phyloP scores from a whole-genome alignment of 164 flowering plant species.

The Magnolia officinalis region DNA sequence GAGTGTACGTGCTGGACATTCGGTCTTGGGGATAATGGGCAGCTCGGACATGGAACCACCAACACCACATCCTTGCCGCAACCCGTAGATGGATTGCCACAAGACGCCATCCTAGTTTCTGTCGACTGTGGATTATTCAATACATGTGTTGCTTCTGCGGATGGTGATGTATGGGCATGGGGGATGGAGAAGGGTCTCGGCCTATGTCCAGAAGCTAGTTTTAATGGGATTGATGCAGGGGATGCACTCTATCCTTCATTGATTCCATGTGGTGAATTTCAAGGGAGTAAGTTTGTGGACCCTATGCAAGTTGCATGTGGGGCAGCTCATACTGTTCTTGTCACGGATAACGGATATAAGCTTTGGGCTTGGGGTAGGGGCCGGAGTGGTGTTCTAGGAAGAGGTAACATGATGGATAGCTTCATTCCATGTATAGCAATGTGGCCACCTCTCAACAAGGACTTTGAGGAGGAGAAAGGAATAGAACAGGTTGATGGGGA shows the following conservation, averaged over 20 bases:
- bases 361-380: slow-evolving; percentile 95
- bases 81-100: slow-evolving; percentile 56
- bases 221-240: slow-evolving; percentile 59
- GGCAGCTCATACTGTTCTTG: slow-evolving; percentile 84
- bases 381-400: slow-evolving; percentile 78
- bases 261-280: slow-evolving; percentile 27
- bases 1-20: slow-evolving; percentile 81
- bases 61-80: slow-evolving; percentile 44
- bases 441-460: slow-evolving; percentile 69
- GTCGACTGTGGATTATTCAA: slow-evolving; percentile 89
- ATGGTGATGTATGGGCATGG: slow-evolving; percentile 93
- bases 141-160: slow-evolving; percentile 70
- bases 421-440: slow-evolving; percentile 46
- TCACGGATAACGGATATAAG: slow-evolving; percentile 52
- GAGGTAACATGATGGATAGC: slow-evolving; percentile 50
- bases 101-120: slow-evolving; percentile 42
- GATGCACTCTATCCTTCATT: slow-evolving; percentile 64
- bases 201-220: slow-evolving; percentile 75
- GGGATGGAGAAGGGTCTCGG: slow-evolving; percentile 97
- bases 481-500: slow-evolving; percentile 2
- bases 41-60: slow-evolving; percentile 87
- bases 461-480: slow-evolving; percentile 35
- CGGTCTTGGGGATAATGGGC: slow-evolving; percentile 89
- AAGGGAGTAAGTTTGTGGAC: slow-evolving; percentile 41
- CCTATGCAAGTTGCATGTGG: slow-evolving; percentile 86